phyloP scores from a whole-genome alignment of 2,329 filamentous ascomycete species.

The Colletotrichum sp. region DNA sequence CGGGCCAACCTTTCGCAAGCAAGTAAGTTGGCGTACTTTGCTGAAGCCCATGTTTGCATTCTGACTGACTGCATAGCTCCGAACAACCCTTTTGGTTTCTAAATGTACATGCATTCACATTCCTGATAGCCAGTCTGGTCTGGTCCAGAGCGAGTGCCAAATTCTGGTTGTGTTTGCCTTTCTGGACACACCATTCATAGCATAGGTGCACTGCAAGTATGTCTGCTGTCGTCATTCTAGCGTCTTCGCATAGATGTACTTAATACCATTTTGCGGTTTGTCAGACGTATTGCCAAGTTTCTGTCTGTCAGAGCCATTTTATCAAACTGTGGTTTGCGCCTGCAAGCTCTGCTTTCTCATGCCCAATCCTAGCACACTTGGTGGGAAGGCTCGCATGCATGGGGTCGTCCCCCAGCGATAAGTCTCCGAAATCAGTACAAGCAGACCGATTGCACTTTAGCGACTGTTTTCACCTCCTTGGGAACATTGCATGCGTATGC shows the following conservation, averaged over 20 bases:
- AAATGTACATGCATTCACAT: slow-evolving; percentile 13
- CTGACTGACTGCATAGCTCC: slow-evolving; percentile 43
- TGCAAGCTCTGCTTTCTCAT: neutral
- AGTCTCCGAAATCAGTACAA: neutral
- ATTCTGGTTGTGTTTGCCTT: neutral
- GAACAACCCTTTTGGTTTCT: slow-evolving; percentile 61
- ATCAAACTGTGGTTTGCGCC: neutral
- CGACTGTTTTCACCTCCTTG: neutral
- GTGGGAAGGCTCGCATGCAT: neutral
- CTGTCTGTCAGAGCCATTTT: neutral
- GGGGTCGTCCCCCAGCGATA: neutral
- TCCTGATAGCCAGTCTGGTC: neutral
- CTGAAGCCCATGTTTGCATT: neutral
- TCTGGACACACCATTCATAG: slow-evolving; percentile 14
- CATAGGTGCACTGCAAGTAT: neutral
- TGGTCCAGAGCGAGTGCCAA: neutral
- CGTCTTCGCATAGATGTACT: slow-evolving; percentile 13
- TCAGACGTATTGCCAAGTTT: neutral
- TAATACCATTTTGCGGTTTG: slow-evolving; percentile 1
- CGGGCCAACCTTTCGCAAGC: slow-evolving; percentile 92
- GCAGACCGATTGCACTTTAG: neutral
- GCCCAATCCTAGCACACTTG: neutral
- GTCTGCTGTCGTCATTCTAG: neutral
- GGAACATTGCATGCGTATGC: neutral
- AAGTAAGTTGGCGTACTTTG: slow-evolving; percentile 71